Conservation (phyloP, 2,329 filamentous ascomycete genomes). For the Sporothrix brasiliensis region DNA sequence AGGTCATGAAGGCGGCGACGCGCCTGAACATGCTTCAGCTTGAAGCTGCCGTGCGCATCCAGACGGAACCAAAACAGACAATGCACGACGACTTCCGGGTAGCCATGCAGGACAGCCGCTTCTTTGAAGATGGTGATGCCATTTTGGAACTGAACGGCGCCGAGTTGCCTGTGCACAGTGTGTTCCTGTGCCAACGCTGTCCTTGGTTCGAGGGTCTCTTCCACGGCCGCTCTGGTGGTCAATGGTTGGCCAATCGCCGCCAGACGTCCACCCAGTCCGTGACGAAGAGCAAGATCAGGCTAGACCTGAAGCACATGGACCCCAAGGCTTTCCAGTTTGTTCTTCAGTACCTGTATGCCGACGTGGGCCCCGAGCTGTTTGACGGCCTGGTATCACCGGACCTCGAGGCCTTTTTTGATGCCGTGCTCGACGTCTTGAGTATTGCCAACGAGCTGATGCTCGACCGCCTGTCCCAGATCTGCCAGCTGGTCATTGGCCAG, state of each 20-base stretch:
- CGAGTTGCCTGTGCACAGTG: conserved; percentile 74
- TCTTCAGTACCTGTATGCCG: conserved; percentile 79
- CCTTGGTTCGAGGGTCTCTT: conserved; percentile 93
- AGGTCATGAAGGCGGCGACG: conserved; percentile 73
- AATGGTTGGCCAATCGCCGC: conserved; percentile 78
- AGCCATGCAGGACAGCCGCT: conserved; percentile 68
- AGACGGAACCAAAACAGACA: conserved; percentile 65
- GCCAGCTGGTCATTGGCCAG: conserved; percentile 78
- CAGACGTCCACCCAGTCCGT: conserved; percentile 44
- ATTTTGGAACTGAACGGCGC: conserved; percentile 75
- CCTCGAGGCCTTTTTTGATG: conserved; percentile 81
- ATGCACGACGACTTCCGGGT: conserved; percentile 70
- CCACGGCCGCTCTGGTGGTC: conserved; percentile 79
- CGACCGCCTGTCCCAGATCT: conserved; percentile 84
- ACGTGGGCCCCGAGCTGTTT: conserved; percentile 79
- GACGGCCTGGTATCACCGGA: conserved; percentile 70
- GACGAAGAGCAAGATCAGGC: conserved; percentile 54
- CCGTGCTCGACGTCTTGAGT: conserved; percentile 87
- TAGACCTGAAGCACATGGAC: conserved; percentile 83
- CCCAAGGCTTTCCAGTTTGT: conserved; percentile 76
- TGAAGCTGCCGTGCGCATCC: conserved; percentile 76
- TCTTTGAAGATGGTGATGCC: conserved; percentile 79
- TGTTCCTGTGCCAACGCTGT: conserved; percentile 78
- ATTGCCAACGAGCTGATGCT: conserved; percentile 95
- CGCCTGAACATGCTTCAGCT: conserved; percentile 70